Percentiles rank a stretch among this genome's conserved stretches.
phyloP scores from a whole-genome alignment of 352 stramenopile species.

The Thalassiosira gravida region DNA sequence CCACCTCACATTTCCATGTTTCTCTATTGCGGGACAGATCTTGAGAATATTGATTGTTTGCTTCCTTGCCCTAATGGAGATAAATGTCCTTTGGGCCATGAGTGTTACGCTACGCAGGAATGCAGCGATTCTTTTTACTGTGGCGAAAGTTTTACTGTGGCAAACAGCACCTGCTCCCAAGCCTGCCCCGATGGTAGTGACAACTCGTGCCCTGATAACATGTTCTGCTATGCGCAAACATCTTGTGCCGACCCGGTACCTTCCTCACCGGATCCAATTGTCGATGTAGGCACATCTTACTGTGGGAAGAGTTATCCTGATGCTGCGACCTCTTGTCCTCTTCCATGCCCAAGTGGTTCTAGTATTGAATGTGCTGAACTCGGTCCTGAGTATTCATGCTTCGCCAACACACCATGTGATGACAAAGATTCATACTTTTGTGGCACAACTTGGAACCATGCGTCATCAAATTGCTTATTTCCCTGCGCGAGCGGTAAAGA shows the following conservation, averaged over 20 bases:
- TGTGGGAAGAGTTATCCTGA: conserved; percentile 58
- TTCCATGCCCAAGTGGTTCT: conserved; percentile 51
- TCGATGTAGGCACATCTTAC: conserved; percentile 47
- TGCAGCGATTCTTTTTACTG: conserved; percentile 63
- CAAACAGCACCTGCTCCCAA: conserved; percentile 50
- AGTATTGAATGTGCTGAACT: conserved; percentile 51
- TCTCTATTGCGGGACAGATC: conserved; percentile 54
- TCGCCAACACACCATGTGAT: conserved; percentile 55
- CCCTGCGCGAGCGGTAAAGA: conserved; percentile 40
- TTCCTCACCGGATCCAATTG: conserved; percentile 3
- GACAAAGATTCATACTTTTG: conserved; percentile 51
- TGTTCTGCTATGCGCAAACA: conserved; percentile 56
- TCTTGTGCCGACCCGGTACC: conserved; percentile 32
- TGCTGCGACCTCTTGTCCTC: conserved; percentile 51
- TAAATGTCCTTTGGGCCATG: conserved; percentile 47
- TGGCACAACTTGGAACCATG: conserved; percentile 58
- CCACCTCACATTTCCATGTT: conserved; percentile 53
- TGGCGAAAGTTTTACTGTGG: conserved; percentile 39
- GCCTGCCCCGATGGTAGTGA: conserved; percentile 49
- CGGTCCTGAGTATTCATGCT: conserved; percentile 60
- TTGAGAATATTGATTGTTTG: conserved; percentile 57
- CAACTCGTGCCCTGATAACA: conserved; percentile 29
- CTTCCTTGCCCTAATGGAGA: conserved; percentile 51
- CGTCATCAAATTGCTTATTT: conserved; percentile 62
- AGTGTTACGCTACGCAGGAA: conserved; percentile 60